phyloP scores from a whole-genome alignment of 1,139 yeast genomes.

The Yamadazyma sp. region DNA sequence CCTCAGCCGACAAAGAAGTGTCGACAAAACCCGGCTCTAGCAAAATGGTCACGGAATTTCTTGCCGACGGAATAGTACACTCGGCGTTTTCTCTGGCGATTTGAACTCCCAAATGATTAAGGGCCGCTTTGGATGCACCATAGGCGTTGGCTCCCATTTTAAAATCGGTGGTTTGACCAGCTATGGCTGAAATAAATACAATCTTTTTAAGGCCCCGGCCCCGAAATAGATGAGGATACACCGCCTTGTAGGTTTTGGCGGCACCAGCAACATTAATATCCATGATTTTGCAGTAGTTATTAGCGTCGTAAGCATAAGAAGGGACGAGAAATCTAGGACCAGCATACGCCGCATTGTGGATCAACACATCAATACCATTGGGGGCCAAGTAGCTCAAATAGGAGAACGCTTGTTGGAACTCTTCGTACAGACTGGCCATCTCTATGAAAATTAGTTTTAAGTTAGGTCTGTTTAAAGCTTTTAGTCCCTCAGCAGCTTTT shows the following conservation, averaged over 20 bases:
- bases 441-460: slow-evolving; percentile 17
- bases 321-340: slow-evolving; percentile 7
- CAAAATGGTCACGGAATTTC: slow-evolving; percentile 9
- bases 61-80: slow-evolving; percentile 3
- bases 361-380: slow-evolving; percentile 13
- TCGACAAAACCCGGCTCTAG: slow-evolving; percentile 15
- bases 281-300: slow-evolving; percentile 7
- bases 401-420: slow-evolving; percentile 10
- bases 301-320: slow-evolving; percentile 8
- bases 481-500: slow-evolving; percentile 2
- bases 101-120: slow-evolving; percentile 12
- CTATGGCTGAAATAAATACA: slow-evolving; percentile 8
- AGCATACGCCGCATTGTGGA: slow-evolving; percentile 12
- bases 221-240: slow-evolving; percentile 13
- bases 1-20: slow-evolving; percentile 10
- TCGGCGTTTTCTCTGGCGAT: slow-evolving; percentile 9
- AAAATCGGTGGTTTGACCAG: slow-evolving; percentile 6
- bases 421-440: slow-evolving; percentile 6
- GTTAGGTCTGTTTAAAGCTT: slow-evolving; percentile 4
- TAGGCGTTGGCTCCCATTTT: slow-evolving; percentile 10
- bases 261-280: slow-evolving; percentile 13
- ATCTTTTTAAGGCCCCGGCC: slow-evolving; percentile 10
- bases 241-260: slow-evolving; percentile 14
- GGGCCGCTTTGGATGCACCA: slow-evolving; percentile 16
- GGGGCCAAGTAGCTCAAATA: slow-evolving; percentile 11